Base-by-base conservation (phyloP, 768 basidiomycete species). In the Steccherinum ochraceum region DNA sequence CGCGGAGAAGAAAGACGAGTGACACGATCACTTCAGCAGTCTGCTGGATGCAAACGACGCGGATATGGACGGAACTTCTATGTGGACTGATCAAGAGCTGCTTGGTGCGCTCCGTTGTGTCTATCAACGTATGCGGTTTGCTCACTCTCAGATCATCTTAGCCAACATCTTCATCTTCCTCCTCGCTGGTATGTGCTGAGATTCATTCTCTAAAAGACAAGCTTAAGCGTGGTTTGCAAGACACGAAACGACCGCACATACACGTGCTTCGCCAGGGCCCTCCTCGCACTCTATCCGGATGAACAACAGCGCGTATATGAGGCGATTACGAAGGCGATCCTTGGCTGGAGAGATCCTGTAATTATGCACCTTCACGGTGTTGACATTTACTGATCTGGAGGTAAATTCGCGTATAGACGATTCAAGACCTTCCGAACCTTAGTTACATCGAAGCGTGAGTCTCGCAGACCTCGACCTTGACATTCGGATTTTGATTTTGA, bases 1-100 rank as follows among this genome's bases (percentile, higher is more conserved):
- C 3, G 59, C 66, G 5, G 66, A 62, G 49, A 63, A 62, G 48
- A 70, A 71, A 48, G 68, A 64, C 46, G 69, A 71, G 52, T 69
- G 70, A 30, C 60, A 76, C 49, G 80, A 83, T 61, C 64, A 81
- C 13, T 76, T 83, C 58, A 75, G 66, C 56, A 75, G 70, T 56
- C 66, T 82, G 20, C 61, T 82, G 30, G 70, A 71, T 52, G 77
- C 78, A 5, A 81, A 76, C 58, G 70, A 73, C 50, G 65, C 66
- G 20, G 57, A 58, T 7, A 30, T 44, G 2, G 58, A 64, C 18
- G 61, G 52, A 4, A 55, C 55, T 12, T 50, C 59, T n/a, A 68
- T 64, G 53, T 56, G 77, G 45, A 67, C 66, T 5, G 76, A 78
- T 42, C 61, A 58, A 16, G 78, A 80, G 55, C 61, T 80, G 3